phyloP scores from a whole-genome alignment of 441 rosid species.

The Bocquillonia castaneifolia region DNA sequence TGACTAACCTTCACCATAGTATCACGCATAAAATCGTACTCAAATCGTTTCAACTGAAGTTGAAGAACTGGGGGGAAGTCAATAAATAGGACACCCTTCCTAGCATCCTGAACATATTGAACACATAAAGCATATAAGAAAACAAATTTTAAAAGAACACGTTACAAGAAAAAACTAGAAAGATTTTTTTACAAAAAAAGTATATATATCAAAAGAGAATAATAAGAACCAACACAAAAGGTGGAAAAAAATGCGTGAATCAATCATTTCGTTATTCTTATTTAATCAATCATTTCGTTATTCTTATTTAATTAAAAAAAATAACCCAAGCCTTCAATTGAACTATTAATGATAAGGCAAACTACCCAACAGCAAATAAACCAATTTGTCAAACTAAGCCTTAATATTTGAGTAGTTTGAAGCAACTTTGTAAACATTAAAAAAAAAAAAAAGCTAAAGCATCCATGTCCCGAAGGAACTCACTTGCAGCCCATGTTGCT shows the following conservation, averaged over 20 bases:
- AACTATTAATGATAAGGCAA: neutral
- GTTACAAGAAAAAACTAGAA: neutral
- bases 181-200: too few relatives aligned
- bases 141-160: neutral
- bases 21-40: slow-evolving; percentile 87
- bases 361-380: neutral
- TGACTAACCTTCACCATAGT: slow-evolving; percentile 87
- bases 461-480: slow-evolving; percentile 2
- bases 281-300: neutral
- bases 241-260: neutral
- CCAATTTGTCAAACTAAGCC: neutral
- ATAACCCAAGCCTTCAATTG: neutral
- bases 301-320: neutral
- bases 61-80: slow-evolving; percentile 98
- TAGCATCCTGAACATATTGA: slow-evolving; percentile 65
- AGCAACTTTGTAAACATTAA: too few relatives aligned
- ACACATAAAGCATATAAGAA: neutral
- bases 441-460: slow-evolving; percentile 27
- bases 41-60: slow-evolving; percentile 91
- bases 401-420: slow-evolving; percentile 29
- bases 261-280: too few relatives aligned
- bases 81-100: slow-evolving; percentile 82
- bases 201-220: too few relatives aligned
- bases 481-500: slow-evolving; percentile 88
- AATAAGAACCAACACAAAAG: too few relatives aligned